Evolutionary conservation across 805 yeast species (phyloP), one percentile per base, ranked within the genome.

Genomic region (Candida pini): DNA sequence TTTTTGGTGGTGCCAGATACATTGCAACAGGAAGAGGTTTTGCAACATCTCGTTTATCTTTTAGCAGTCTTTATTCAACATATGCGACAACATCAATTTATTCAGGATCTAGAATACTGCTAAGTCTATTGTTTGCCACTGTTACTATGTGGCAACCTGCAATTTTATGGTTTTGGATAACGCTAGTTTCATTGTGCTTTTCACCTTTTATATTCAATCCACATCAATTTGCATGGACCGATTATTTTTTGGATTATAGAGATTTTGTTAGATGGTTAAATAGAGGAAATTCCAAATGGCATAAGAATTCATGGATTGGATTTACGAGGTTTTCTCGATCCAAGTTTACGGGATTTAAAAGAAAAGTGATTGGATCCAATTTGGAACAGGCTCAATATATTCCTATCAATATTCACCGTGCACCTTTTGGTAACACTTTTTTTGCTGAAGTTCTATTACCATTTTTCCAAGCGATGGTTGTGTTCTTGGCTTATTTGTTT

Each of bases 1-100:
- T 88, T 1, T 81, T 83, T 62, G 97, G 97, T 4, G 95, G 95
- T 30, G 97, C 97, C 1, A 71, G 78, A 35, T 90, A 90, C 53
- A 82, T 90, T 43, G 79, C 95, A 9, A 87, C 97, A 2, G 97
- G 97, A 2, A 68, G 97, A 62, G 95, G 96, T 1, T 84, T 89
- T 66, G 96, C 97, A 2, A 86, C 87, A 15, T 72, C 88, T 3
- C 72, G 97, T 49, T 61, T 76, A 19, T 76, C 85, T 5, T 90
- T 90, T 57, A 63, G 79, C 14, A 66, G 69, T 3, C 63, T 90
- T 20, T 90, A 81, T 57, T 73, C 95, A 0, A 72, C 82, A 26
- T 90, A 85, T 64, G 82, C 89, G 1, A 64, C 72, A 4, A 71
- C 78, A 4, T 81, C 96, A 1, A 80, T 89, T 25, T 86, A 87